Evolutionary conservation across 371 early-diverging fungal genomes (phyloP).

Genomic region (Mucor sp.): DNA sequence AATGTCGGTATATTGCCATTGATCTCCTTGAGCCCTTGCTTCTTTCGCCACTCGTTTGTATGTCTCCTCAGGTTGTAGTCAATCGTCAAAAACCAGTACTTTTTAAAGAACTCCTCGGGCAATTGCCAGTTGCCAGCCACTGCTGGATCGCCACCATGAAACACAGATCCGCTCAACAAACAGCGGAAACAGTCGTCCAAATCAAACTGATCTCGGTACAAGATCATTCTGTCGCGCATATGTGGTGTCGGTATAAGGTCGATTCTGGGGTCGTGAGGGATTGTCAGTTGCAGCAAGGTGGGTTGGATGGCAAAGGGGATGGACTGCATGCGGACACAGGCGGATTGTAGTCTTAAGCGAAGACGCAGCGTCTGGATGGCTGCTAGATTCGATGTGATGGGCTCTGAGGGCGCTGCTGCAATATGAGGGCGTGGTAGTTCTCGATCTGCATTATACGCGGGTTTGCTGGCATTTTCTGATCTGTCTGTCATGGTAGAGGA

Average conservation of each 20-base stretch:
- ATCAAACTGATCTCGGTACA: slow-evolving; percentile 57
- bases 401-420: slow-evolving; percentile 5
- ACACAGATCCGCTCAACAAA: slow-evolving; percentile 51
- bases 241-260: slow-evolving; percentile 62
- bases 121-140: slow-evolving; percentile 60
- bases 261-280: slow-evolving; percentile 65
- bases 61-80: slow-evolving; percentile 40
- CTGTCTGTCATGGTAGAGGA: slow-evolving; percentile 1
- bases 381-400: slow-evolving; percentile 35
- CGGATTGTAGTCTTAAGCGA: slow-evolving; percentile 40
- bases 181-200: slow-evolving; percentile 58
- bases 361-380: slow-evolving; percentile 48
- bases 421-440: not conserved
- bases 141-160: slow-evolving; percentile 60
- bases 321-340: slow-evolving; percentile 31
- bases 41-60: slow-evolving; percentile 34
- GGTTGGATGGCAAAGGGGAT: slow-evolving; percentile 41
- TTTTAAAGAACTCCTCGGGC: slow-evolving; percentile 57
- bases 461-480: not conserved
- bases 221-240: slow-evolving; percentile 63
- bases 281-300: slow-evolving; percentile 44
- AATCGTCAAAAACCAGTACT: slow-evolving; percentile 55
- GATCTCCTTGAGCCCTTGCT: slow-evolving; percentile 34
- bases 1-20: not conserved
- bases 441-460: not conserved